These are phyloP conservation scores for Triglochin maritima DNA, from an alignment of 106 monocot species.

Conservation along the genomic window DNA sequence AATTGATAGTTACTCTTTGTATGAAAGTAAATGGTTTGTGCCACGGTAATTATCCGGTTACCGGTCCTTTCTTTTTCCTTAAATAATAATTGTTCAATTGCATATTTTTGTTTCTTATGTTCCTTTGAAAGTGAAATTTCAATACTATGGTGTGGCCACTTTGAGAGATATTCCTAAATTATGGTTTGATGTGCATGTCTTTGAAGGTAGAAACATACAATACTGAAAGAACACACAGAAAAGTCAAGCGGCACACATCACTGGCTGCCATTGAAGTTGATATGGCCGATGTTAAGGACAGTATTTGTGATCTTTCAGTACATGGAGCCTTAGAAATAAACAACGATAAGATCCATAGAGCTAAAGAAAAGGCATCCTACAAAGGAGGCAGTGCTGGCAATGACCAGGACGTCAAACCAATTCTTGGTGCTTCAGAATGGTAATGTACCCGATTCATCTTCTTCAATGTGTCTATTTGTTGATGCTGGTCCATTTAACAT, in stretches of 20 bases:
- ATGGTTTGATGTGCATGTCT: background rate
- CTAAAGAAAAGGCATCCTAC: conserved; percentile 10
- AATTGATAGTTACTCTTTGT: background rate
- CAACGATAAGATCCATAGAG: conserved; percentile 10
- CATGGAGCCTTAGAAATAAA: background rate
- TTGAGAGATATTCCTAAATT: background rate
- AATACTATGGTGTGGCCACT: too few species aligned
- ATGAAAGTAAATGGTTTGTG: background rate
- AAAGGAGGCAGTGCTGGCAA: conserved; percentile 4
- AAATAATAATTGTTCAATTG: background rate
- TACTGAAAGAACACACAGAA: conserved; percentile 34
- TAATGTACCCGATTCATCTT: conserved; percentile 6
- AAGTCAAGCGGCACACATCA: conserved; percentile 42
- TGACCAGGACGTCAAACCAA: conserved; percentile 14
- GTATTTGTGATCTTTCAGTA: conserved; percentile 4
- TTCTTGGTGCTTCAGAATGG: conserved; percentile 51
- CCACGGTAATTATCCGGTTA: background rate
- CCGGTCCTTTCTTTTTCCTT: background rate
- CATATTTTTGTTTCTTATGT: background rate
- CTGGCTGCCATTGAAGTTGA: conserved; percentile 18
- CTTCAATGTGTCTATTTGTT: background rate
- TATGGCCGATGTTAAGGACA: conserved; percentile 22
- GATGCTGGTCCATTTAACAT: background rate
- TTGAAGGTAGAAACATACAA: conserved; percentile 10
- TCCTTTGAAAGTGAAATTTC: too few species aligned